Evolutionary conservation across 208 protist genomes (phyloP).

Genomic region (Wallacemonas sp.): DNA sequence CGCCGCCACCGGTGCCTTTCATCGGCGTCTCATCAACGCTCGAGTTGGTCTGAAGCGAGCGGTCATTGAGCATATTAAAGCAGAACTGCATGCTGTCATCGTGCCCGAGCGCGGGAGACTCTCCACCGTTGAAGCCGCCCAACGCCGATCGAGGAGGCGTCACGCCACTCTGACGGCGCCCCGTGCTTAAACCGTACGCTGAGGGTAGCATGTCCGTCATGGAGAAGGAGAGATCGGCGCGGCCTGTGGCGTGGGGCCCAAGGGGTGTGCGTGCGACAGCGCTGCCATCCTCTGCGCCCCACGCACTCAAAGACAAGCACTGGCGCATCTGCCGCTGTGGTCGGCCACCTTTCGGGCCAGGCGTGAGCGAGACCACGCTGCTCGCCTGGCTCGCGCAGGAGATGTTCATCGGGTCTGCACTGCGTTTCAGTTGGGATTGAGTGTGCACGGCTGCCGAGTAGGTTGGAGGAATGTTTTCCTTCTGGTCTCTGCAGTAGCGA

Average conservation of each 20-base stretch:
- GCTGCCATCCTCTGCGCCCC: no score
- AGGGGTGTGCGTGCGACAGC: background rate
- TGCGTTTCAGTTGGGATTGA: background rate
- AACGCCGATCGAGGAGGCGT: no score
- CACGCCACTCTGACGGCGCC: no score
- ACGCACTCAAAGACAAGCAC: background rate
- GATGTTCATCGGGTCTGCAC: background rate
- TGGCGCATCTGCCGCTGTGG: no score
- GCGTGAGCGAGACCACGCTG: constrained; percentile 3
- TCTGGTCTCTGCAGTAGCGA: constrained; percentile 26
- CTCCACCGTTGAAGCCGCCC: no score
- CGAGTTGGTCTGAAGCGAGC: background rate
- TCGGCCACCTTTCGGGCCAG: constrained; percentile 7
- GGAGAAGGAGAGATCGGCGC: background rate
- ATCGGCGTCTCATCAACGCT: constrained; percentile 2
- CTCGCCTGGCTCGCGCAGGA: constrained; percentile 1
- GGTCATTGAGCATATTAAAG: background rate
- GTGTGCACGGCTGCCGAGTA: background rate
- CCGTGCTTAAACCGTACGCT: no score
- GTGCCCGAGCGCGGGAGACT: background rate
- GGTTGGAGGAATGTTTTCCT: constrained; percentile 34
- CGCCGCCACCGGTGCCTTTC: background rate
- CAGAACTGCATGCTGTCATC: constrained; percentile 9
- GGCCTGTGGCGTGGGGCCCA: background rate
- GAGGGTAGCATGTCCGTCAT: background rate